A percentile compares a stretch with the other conserved stretches of the same genome.
phyloP scores from a whole-genome alignment of 345 rosid species.

The Gossypioides kirkii region DNA sequence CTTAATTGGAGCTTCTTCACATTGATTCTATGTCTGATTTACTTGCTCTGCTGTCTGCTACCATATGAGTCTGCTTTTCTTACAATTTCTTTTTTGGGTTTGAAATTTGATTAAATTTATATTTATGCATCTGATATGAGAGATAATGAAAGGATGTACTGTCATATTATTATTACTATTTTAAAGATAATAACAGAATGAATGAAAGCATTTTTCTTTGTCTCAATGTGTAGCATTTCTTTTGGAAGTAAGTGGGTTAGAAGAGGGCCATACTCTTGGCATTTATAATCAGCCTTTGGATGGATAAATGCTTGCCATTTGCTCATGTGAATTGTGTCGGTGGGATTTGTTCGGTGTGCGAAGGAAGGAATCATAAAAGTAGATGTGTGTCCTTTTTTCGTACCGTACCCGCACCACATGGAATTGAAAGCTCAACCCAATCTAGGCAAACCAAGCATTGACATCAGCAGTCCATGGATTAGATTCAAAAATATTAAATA shows the following conservation, averaged over 20 bases:
- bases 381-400: too few relatives aligned
- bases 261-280: not conserved
- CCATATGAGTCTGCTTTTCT: not conserved
- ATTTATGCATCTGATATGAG: not conserved
- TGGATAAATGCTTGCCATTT: not conserved
- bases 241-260: not conserved
- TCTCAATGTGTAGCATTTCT: not conserved
- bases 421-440: too few relatives aligned
- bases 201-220: not conserved
- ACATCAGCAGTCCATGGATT: too few relatives aligned
- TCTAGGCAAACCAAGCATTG: too few relatives aligned
- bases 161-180: not conserved
- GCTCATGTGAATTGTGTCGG: not conserved
- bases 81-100: not conserved
- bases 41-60: not conserved
- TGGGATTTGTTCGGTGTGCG: not conserved
- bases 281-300: not conserved
- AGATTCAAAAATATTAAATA: too few relatives aligned
- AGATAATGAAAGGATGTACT: not conserved
- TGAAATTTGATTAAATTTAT: not conserved
- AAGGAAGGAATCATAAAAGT: not conserved
- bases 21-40: not conserved
- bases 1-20: constrained; percentile 15
- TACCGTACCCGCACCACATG: too few relatives aligned
- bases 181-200: not conserved